Conservation (phyloP, 202 grass and related monocot genomes). For the Panicum virgatum region DNA sequence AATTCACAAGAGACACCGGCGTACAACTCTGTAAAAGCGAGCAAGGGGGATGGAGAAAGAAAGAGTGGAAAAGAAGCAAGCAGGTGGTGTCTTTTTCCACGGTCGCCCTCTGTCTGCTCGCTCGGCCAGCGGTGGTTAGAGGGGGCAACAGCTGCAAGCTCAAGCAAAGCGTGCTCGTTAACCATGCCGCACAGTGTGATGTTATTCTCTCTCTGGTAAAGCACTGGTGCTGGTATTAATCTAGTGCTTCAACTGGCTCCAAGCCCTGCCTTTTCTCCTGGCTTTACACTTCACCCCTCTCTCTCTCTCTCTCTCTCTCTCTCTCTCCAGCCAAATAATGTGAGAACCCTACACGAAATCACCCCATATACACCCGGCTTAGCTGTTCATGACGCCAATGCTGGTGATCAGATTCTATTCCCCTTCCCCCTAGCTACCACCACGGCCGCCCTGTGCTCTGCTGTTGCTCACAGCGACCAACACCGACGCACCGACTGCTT, state of each 20-base stretch:
- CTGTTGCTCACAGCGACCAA: slow-evolving; percentile 18
- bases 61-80: slow-evolving; percentile 46
- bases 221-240: neutral
- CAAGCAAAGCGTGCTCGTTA: slow-evolving; percentile 51
- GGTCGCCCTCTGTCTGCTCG: slow-evolving; percentile 37
- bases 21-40: slow-evolving; percentile 40
- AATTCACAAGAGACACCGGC: slow-evolving; percentile 27
- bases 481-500: slow-evolving; percentile 40
- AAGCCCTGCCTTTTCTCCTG: slow-evolving; percentile 25
- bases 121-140: slow-evolving; percentile 33
- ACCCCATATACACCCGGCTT: slow-evolving; percentile 14
- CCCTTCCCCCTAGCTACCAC: slow-evolving; percentile 11
- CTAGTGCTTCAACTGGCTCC: slow-evolving; percentile 15
- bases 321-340: slow-evolving; percentile 3
- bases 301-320: slow-evolving; percentile 7
- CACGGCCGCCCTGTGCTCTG: neutral
- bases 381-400: slow-evolving; percentile 23
- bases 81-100: slow-evolving; percentile 15
- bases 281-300: slow-evolving; percentile 27
- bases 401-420: slow-evolving; percentile 47
- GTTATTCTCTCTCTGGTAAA: slow-evolving; percentile 33
- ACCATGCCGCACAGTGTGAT: slow-evolving; percentile 40
- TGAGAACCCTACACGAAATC: slow-evolving; percentile 23
- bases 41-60: neutral
- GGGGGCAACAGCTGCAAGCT: slow-evolving; percentile 36